Evolutionary conservation across 139 green algal genomes (phyloP), one percentile per base, ranked within the genome.

Genomic region (Prasinococcaceae sp.): DNA sequence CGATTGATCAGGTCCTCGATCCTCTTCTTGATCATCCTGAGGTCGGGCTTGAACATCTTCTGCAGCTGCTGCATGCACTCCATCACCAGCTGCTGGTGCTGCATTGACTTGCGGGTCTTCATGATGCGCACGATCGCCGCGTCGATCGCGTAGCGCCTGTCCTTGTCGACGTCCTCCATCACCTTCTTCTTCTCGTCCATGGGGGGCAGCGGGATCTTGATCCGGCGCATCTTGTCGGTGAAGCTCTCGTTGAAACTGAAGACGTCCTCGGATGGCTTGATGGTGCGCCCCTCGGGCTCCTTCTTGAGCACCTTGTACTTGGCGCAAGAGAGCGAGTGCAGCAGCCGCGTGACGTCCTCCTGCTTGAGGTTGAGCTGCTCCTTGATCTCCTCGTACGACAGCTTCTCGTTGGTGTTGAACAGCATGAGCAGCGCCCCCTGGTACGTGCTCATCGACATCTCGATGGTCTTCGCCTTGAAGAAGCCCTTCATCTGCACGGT

Each of bases 11-110:
- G 74, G 54, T 89, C 77, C 73, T 97, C 90, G 38, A 99, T 94
- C 12, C 78, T 59, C 65, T 92, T 87, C 81, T 98, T 98, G 73
- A 98, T 94, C 3, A 89, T 68, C 68, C 89, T 89, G 46, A 96
- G 78, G 59, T 99, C 92, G 6, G 92, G 87, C 57, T 86, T 81
- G 80, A 97, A 97, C 85, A 92, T 94, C 56, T 74, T 69, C 37
- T 76, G 72, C 47, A 98, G 82, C 80, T 98, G 92, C 65, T 90
- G 72, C 51, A 95, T 79, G 36, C 94, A 88, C 72, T 98, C 87
- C 45, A 93, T 53, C n/a, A 92, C 73, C 39, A 97, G 76, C 75
- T 94, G 73, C 53, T 87, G 76, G 68, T 95, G 84, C 53, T 69
- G 58, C 50, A 96, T 44, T 28, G 79, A 77, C 74, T 93, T 94